A percentile compares a stretch with the other conserved stretches of the same genome.
These are phyloP conservation scores for Cordyceps cateniannulata DNA, from an alignment of 2,329 filamentous ascomycete species.

Conservation along the genomic window DNA sequence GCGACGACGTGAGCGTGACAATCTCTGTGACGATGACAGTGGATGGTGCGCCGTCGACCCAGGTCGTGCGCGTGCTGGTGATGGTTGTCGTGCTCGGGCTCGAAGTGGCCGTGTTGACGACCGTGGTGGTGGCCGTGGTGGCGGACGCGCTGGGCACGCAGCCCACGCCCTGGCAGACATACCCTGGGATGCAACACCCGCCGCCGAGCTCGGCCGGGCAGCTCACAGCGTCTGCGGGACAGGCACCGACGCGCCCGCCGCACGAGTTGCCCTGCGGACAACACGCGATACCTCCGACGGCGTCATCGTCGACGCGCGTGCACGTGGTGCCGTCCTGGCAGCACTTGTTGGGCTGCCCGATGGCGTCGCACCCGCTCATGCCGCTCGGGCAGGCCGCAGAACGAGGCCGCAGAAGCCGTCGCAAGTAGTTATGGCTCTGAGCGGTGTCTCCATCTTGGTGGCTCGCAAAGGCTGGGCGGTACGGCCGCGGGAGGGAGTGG, in stretches of 20 bases:
- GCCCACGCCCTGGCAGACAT: constrained; percentile 60
- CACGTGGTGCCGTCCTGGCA: constrained; percentile 62
- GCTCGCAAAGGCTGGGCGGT: constrained; percentile 45
- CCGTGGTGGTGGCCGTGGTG: constrained; percentile 11
- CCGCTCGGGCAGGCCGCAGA: constrained; percentile 57
- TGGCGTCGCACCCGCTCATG: constrained; percentile 57
- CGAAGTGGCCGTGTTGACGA: constrained; percentile 16
- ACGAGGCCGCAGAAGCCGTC: constrained; percentile 45
- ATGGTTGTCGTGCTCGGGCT: constrained; percentile 22
- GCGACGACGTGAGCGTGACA: constrained; percentile 30
- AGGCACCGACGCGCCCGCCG: constrained; percentile 55
- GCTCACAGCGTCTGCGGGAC: constrained; percentile 53
- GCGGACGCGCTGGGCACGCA: constrained; percentile 40
- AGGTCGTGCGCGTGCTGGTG: constrained; percentile 34
- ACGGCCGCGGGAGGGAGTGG: constrained; percentile 22
- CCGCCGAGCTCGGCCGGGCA: constrained; percentile 62
- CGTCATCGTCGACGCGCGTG: constrained; percentile 54
- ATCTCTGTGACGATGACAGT: constrained; percentile 26
- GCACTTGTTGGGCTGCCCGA: constrained; percentile 65
- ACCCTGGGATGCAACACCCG: constrained; percentile 70
- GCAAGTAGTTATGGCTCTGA: constrained; percentile 16
- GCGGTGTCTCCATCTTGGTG: constrained; percentile 28
- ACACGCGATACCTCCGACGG: constrained; percentile 65
- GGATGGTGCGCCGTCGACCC: constrained; percentile 29
- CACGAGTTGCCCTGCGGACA: constrained; percentile 62